phyloP scores from a whole-genome alignment of 192 early-diverging fungal genomes.

The Dissophora globulifera region DNA sequence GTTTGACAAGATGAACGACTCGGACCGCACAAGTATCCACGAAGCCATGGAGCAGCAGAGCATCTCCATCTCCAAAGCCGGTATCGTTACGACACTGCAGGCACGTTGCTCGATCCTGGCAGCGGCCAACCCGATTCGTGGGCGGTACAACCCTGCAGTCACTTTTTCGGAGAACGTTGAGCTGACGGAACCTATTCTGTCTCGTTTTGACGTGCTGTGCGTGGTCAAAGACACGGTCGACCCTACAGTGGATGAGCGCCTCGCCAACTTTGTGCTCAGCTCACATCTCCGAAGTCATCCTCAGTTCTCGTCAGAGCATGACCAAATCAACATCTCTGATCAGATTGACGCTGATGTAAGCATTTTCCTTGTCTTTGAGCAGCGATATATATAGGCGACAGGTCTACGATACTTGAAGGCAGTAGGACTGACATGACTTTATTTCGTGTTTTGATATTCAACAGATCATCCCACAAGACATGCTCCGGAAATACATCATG shows the following conservation, averaged over 20 bases:
- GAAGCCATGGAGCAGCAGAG: slow-evolving; percentile 94
- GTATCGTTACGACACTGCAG: slow-evolving; percentile 87
- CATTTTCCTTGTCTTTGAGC: not conserved
- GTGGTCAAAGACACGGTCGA: slow-evolving; percentile 96
- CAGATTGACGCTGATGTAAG: slow-evolving; percentile 70
- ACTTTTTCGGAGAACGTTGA: slow-evolving; percentile 98
- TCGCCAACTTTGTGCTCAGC: slow-evolving; percentile 94
- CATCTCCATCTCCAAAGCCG: slow-evolving; percentile 89
- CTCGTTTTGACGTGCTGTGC: slow-evolving; percentile 97
- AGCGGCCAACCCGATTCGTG: slow-evolving; percentile 86
- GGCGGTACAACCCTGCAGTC: slow-evolving; percentile 88
- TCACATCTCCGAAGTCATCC: slow-evolving; percentile 95
- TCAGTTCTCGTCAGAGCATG: slow-evolving; percentile 55
- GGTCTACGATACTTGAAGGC: no score
- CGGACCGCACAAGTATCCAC: slow-evolving; percentile 95
- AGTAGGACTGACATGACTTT: not conserved
- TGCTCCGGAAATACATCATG: slow-evolving; percentile 90
- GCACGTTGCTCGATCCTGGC: slow-evolving; percentile 86
- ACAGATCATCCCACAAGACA: slow-evolving; percentile 83
- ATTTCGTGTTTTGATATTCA: not conserved
- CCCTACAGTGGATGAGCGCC: slow-evolving; percentile 86
- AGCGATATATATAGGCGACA: no score
- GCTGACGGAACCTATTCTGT: slow-evolving; percentile 97
- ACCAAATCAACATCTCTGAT: slow-evolving; percentile 53
- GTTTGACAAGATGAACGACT: slow-evolving; percentile 93